Percentiles rank a stretch among this genome's conserved stretches.
Evolutionary conservation across 352 stramenopile species (phyloP).

Genomic region (Phytophthora pistaciae): DNA sequence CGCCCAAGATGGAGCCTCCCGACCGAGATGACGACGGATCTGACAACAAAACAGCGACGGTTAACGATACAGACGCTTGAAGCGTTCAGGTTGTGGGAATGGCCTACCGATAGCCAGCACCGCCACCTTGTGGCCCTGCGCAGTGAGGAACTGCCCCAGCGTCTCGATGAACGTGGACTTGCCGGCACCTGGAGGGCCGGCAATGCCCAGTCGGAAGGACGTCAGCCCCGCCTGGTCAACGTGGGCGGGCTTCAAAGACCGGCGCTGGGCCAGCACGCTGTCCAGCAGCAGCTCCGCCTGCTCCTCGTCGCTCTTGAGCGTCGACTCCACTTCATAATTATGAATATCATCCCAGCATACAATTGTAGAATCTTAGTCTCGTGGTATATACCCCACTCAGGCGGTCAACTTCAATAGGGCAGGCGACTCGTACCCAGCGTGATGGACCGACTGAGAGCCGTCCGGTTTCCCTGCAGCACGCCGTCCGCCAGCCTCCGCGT

Average conservation of each 20-base stretch:
- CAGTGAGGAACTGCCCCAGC: constrained; percentile 91
- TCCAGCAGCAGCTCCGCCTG: constrained; percentile 92
- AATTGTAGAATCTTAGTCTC: background rate
- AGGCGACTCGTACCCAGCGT: constrained; percentile 57
- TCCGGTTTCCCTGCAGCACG: constrained; percentile 63
- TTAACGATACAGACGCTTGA: constrained; percentile 1
- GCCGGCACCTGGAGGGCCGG: constrained; percentile 94
- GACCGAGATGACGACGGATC: constrained; percentile 96
- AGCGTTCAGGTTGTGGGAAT: background rate
- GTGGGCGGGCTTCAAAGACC: constrained; percentile 43
- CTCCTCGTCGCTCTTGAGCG: constrained; percentile 69
- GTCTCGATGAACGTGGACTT: constrained; percentile 98
- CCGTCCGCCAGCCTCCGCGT: constrained; percentile 68
- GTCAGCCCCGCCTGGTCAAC: constrained; percentile 35
- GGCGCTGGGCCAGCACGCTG: constrained; percentile 72
- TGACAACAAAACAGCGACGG: constrained; percentile 17
- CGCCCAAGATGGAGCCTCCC: constrained; percentile 97
- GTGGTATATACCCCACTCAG: background rate
- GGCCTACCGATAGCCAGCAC: constrained; percentile 92
- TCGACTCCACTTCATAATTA: constrained; percentile 73
- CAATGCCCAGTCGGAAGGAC: constrained; percentile 92
- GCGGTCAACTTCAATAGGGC: constrained; percentile 13
- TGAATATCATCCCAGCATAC: background rate
- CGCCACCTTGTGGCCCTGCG: constrained; percentile 88
- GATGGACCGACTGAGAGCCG: constrained; percentile 77